Evolutionary conservation across 768 basidiomycete genomes (phyloP).

Genomic region (Lactarius sp.): DNA sequence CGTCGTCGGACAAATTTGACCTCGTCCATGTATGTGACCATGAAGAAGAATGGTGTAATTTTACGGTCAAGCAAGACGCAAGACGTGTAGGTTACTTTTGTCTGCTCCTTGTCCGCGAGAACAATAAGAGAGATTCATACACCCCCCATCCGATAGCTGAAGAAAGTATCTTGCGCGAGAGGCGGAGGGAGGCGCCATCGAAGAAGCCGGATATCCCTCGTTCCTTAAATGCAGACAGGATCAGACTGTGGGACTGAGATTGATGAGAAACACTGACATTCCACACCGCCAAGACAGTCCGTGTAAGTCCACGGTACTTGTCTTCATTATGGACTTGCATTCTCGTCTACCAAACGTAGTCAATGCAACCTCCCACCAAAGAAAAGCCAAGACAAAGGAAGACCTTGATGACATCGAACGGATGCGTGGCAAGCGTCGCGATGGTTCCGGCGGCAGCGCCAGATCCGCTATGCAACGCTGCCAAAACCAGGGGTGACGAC

Average conservation of each 20-base stretch:
- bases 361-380: constrained; percentile 12
- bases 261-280: constrained; percentile 41
- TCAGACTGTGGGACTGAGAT: not conserved
- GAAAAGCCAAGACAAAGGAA: not conserved
- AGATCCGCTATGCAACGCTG: constrained; percentile 54
- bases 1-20: no score
- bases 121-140: constrained; percentile 72
- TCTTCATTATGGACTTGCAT: constrained; percentile 84
- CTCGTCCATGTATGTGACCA: no score
- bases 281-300: constrained; percentile 64
- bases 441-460: constrained; percentile 80
- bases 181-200: constrained; percentile 76
- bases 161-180: constrained; percentile 81
- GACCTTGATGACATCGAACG: constrained; percentile 93
- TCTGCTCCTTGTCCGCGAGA: constrained; percentile 37
- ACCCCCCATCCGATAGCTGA: constrained; percentile 92
- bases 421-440: constrained; percentile 83
- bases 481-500: constrained; percentile 42
- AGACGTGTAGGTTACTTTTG: not conserved
- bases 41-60: no score
- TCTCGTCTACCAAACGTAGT: constrained; percentile 55
- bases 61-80: not conserved
- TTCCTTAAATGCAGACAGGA: constrained; percentile 46
- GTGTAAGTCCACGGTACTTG: constrained; percentile 64
- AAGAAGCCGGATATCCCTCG: constrained; percentile 79